phyloP scores from a whole-genome alignment of 208 protist genomes.

The Trypanosoma cruzi region DNA sequence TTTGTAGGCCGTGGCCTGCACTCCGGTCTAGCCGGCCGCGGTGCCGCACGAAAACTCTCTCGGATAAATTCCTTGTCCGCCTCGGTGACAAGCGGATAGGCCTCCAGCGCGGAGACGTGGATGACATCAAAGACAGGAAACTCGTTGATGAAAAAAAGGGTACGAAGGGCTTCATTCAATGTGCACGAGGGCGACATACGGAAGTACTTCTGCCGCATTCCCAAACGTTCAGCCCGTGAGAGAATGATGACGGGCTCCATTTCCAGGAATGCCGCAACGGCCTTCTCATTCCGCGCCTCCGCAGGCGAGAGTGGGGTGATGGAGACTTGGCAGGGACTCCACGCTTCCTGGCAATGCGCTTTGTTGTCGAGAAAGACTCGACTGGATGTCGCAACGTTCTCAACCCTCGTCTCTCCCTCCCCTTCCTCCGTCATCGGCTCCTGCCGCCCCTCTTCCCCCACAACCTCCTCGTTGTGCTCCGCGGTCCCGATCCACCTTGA shows the following conservation, averaged over 20 bases:
- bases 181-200: conserved; percentile 49
- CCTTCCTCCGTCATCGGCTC: neutral
- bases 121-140: conserved; percentile 84
- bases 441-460: neutral
- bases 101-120: conserved; percentile 31
- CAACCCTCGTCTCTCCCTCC: neutral
- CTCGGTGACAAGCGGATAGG: conserved; percentile 67
- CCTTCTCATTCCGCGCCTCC: conserved; percentile 23
- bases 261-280: conserved; percentile 39
- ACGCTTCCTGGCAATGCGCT: conserved; percentile 7
- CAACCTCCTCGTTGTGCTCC: conserved; percentile 5
- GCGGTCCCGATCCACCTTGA: conserved; percentile 44
- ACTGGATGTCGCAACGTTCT: neutral
- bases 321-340: conserved; percentile 14
- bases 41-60: conserved; percentile 56
- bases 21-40: conserved; percentile 33
- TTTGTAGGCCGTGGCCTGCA: conserved; percentile 35
- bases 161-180: conserved; percentile 75
- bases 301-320: conserved; percentile 29
- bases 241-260: conserved; percentile 53
- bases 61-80: conserved; percentile 74
- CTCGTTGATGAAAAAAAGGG: conserved; percentile 88
- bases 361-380: conserved; percentile 12
- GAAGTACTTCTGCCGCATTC: conserved; percentile 64
- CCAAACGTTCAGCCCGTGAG: conserved; percentile 69